phyloP scores from a whole-genome alignment of 768 basidiomycete species.

The Russula sp. region DNA sequence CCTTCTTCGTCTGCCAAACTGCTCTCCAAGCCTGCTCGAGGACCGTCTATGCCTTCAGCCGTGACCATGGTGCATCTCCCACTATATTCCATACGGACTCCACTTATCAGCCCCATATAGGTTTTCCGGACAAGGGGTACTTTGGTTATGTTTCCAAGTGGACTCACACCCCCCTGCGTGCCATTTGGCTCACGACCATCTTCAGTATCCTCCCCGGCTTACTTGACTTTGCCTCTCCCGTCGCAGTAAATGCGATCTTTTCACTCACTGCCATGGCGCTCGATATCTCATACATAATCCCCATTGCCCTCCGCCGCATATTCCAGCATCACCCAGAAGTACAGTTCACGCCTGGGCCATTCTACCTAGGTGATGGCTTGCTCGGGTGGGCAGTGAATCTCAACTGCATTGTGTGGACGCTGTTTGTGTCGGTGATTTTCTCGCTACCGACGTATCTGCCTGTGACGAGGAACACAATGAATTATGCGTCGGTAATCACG shows the following conservation, averaged over 20 bases:
- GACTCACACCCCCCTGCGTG: slow-evolving; percentile 71
- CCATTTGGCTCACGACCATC: slow-evolving; percentile 68
- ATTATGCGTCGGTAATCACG: slow-evolving; percentile 62
- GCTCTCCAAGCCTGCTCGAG: slow-evolving; percentile 79
- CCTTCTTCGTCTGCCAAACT: slow-evolving; percentile 79
- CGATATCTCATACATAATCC: slow-evolving; percentile 77
- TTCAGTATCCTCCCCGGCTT: slow-evolving; percentile 65
- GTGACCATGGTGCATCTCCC: slow-evolving; percentile 53
- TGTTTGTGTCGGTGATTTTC: slow-evolving; percentile 66
- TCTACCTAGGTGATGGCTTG: slow-evolving; percentile 71
- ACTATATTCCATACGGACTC: neutral
- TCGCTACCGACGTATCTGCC: slow-evolving; percentile 65
- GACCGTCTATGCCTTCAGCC: slow-evolving; percentile 79
- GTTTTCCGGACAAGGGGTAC: slow-evolving; percentile 70
- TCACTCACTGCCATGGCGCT: slow-evolving; percentile 73
- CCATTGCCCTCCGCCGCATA: slow-evolving; percentile 65
- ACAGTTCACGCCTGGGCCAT: slow-evolving; percentile 78
- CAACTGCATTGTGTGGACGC: slow-evolving; percentile 63
- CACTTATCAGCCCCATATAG: slow-evolving; percentile 32
- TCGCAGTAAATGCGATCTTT: slow-evolving; percentile 78
- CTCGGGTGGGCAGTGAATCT: slow-evolving; percentile 57
- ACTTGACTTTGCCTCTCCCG: slow-evolving; percentile 68
- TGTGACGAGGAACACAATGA: slow-evolving; percentile 69
- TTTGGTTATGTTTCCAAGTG: slow-evolving; percentile 59
- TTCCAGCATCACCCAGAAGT: slow-evolving; percentile 75